Percentiles rank a stretch among this genome's conserved stretches.
phyloP scores from a whole-genome alignment of 2,329 filamentous ascomycete species.

The Ophiostoma sp. region DNA sequence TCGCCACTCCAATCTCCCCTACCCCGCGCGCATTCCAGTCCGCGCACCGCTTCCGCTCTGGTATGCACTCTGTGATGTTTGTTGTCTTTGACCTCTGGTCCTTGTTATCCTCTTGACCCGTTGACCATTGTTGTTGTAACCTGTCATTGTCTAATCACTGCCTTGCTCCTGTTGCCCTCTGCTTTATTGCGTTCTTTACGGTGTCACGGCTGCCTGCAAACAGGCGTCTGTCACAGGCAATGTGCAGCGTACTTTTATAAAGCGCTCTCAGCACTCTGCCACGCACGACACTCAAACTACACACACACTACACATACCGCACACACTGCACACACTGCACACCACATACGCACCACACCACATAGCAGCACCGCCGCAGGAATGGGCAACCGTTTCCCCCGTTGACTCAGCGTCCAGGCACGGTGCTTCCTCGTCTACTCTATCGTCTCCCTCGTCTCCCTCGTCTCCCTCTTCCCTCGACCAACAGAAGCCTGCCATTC shows the following conservation, averaged over 20 bases:
- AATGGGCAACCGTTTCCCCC: conserved; percentile 7
- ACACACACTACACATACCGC: background rate
- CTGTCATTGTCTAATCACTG: background rate
- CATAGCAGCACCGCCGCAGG: background rate
- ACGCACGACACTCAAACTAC: background rate
- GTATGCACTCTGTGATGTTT: conserved; percentile 13
- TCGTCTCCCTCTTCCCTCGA: too few relatives aligned
- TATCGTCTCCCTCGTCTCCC: background rate
- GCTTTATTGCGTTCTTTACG: background rate
- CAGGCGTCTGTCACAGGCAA: background rate
- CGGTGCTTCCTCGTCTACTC: background rate
- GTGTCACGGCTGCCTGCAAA: background rate
- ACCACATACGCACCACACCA: background rate
- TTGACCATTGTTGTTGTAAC: background rate
- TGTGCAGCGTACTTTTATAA: too few relatives aligned
- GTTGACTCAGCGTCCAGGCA: conserved; percentile 14
- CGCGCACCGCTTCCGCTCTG: background rate
- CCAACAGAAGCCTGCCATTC: background rate
- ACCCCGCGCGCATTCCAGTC: conserved; percentile 13
- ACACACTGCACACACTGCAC: background rate
- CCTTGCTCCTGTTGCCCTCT: background rate
- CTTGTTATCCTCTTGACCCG: background rate
- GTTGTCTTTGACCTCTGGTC: background rate
- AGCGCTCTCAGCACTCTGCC: background rate
- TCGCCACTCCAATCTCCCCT: conserved; percentile 6